Conservation (phyloP, 805 yeast species). For the Yarrowia bubula region DNA sequence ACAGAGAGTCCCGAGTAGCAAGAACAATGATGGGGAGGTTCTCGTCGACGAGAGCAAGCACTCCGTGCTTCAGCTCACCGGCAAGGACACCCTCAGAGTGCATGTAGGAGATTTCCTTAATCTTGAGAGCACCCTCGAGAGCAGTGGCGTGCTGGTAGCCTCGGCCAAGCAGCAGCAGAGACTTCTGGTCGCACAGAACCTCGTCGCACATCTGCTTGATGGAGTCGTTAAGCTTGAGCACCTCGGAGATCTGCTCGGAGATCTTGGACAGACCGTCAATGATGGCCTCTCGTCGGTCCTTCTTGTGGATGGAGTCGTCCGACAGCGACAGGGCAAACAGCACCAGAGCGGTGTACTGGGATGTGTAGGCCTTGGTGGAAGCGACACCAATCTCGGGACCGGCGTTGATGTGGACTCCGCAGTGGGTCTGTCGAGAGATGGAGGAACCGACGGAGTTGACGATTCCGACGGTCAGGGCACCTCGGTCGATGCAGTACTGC, state of each 20-base stretch:
- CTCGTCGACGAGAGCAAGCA: constrained; percentile 92
- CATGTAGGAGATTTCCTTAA: constrained; percentile 97
- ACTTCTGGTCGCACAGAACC: constrained; percentile 75
- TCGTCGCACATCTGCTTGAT: constrained; percentile 74
- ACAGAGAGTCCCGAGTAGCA: constrained; percentile 93
- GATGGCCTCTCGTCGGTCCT: constrained; percentile 75
- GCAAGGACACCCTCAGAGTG: constrained; percentile 99
- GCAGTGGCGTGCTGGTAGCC: constrained; percentile 98
- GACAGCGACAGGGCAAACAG: constrained; percentile 96
- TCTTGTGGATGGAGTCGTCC: constrained; percentile 79
- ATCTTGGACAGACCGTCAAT: constrained; percentile 80
- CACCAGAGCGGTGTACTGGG: constrained; percentile 94
- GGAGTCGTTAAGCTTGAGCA: constrained; percentile 66
- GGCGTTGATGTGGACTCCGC: constrained; percentile 99
- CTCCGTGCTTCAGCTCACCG: constrained; percentile 98
- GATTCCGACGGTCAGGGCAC: constrained; percentile 95
- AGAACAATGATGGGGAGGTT: constrained; percentile 90
- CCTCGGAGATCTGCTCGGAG: constrained; percentile 80
- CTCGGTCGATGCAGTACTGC: constrained; percentile 93
- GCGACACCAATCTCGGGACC: constrained; percentile 99
- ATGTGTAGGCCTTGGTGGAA: constrained; percentile 97
- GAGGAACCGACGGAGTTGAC: constrained; percentile 97
- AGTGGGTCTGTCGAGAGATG: constrained; percentile 93
- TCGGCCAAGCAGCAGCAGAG: constrained; percentile 88
- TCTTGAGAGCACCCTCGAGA: constrained; percentile 95